Conservation (phyloP, 1,284 basidiomycete genomes). For the Chondrostereum purpureum region DNA sequence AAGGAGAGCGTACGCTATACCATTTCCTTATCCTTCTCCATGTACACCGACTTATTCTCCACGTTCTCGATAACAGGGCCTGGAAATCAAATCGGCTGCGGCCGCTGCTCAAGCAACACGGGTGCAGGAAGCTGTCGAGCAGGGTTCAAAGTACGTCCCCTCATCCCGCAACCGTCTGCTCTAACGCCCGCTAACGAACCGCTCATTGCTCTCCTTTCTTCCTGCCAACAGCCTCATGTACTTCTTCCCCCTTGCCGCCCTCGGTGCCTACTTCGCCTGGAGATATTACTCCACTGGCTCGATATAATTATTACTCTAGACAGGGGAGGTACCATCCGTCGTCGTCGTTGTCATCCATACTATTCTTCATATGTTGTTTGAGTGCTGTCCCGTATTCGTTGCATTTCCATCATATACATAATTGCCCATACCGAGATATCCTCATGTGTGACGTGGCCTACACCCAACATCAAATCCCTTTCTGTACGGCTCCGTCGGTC, state of each 20-base stretch:
- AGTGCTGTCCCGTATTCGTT: no score
- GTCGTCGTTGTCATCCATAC: no score
- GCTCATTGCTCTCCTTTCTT: slow-evolving; percentile 11
- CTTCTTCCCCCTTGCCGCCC: slow-evolving; percentile 66
- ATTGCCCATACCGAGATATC: no score
- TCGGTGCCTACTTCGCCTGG: slow-evolving; percentile 81
- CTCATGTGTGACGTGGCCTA: no score
- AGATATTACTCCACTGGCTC: slow-evolving; percentile 56
- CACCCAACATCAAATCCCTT: no score
- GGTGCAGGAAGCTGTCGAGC: slow-evolving; percentile 46
- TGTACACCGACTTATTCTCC: slow-evolving; percentile 2
- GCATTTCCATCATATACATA: no score
- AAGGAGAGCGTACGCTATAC: slow-evolving; percentile 55
- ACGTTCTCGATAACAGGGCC: slow-evolving; percentile 36
- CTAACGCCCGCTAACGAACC: slow-evolving; percentile 4
- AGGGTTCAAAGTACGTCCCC: slow-evolving; percentile 59
- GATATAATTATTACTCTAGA: slow-evolving; percentile 25
- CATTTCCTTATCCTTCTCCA: slow-evolving; percentile 8
- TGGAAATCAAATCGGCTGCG: slow-evolving; percentile 43
- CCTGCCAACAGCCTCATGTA: slow-evolving; percentile 55
- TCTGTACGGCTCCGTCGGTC: no score
- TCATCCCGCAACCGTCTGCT: slow-evolving; percentile 7
- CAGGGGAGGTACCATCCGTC: no score
- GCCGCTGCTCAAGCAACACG: slow-evolving; percentile 37
- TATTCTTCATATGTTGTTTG: no score